Evolutionary conservation across 305 asterid genomes (phyloP).

Genomic region (Solanum aculeatissimum): DNA sequence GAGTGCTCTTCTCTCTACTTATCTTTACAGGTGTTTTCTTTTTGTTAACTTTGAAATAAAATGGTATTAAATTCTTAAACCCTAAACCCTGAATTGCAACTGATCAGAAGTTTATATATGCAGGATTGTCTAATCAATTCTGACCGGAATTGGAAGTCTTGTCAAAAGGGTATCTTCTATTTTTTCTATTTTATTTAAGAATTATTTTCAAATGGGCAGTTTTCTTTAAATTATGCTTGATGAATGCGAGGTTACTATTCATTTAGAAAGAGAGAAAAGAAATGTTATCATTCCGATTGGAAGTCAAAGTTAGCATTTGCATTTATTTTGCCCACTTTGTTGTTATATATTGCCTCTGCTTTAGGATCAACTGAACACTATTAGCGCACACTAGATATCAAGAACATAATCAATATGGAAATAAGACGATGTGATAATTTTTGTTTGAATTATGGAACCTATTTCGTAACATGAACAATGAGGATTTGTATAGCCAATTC

Average conservation of each 20-base stretch:
- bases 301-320: not conserved
- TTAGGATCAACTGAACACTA: not conserved
- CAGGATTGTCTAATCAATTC: slow-evolving; percentile 66
- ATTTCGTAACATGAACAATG: not conserved
- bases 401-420: not conserved
- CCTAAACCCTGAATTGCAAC: slow-evolving; percentile 6
- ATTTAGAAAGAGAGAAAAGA: not conserved
- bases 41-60: not conserved
- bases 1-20: slow-evolving; percentile 66
- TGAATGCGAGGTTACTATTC: not conserved
- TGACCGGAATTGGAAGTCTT: slow-evolving; percentile 63
- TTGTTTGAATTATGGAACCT: not conserved
- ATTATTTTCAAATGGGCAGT: not conserved
- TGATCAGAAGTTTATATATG: not conserved
- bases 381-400: not conserved
- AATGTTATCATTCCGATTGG: not conserved
- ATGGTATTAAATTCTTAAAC: not conserved
- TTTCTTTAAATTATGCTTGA: not conserved
- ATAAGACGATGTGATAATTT: not conserved
- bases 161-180: slow-evolving; percentile 45
- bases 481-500: not conserved
- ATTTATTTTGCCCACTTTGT: not conserved
- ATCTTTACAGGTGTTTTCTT: slow-evolving; percentile 43
- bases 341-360: not conserved
- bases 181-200: not conserved